Percentiles rank a stretch among this genome's conserved stretches.
These are phyloP conservation scores for Pseudogymnoascus verrucosus DNA, from an alignment of 2,329 filamentous ascomycete species.

Conservation along the genomic window DNA sequence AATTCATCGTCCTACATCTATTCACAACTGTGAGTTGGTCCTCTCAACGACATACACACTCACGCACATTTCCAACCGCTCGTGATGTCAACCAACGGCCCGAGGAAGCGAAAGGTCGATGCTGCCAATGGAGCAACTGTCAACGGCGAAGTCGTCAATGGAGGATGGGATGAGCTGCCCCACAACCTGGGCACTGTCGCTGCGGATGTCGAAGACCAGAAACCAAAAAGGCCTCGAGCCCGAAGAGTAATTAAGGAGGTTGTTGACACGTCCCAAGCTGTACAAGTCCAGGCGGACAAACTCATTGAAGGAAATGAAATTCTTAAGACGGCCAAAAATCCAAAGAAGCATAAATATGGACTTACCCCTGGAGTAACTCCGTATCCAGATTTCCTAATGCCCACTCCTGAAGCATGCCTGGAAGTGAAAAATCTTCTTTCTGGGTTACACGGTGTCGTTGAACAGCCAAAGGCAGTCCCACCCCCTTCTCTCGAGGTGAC, in stretches of 20 bases:
- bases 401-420: conserved; percentile 61
- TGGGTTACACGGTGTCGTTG: conserved; percentile 55
- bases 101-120: not conserved
- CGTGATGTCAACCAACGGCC: too few relatives aligned
- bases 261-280: conserved; percentile 12
- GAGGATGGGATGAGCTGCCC: conserved; percentile 39
- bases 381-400: conserved; percentile 58
- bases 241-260: conserved; percentile 5
- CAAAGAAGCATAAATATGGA: conserved; percentile 39
- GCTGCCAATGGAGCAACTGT: conserved; percentile 2
- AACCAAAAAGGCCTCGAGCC: conserved; percentile 5
- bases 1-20: not conserved
- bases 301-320: conserved; percentile 9
- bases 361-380: conserved; percentile 51
- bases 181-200: conserved; percentile 44
- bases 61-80: too few relatives aligned
- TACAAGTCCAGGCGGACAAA: conserved; percentile 13
- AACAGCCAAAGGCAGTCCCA: conserved; percentile 58
- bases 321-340: conserved; percentile 14
- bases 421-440: conserved; percentile 60
- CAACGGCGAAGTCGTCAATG: conserved; percentile 13
- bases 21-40: too few relatives aligned
- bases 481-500: conserved; percentile 62
- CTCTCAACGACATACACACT: too few relatives aligned
- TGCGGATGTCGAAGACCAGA: conserved; percentile 6